phyloP scores from a whole-genome alignment of 2,329 filamentous ascomycete genomes.

The Zymoseptoria pseudotritici region DNA sequence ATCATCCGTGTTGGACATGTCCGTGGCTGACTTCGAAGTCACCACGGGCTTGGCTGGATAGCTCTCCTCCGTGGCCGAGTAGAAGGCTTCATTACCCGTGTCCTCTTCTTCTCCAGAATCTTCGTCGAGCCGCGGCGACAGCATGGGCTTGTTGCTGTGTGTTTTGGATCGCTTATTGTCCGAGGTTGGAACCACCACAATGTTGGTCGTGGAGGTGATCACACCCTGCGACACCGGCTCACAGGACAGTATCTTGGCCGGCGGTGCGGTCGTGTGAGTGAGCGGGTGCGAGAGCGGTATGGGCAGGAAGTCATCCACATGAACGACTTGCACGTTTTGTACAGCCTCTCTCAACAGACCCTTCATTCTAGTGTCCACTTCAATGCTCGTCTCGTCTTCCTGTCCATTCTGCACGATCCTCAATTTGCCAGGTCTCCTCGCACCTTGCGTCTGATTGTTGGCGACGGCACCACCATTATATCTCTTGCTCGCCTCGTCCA shows the following conservation, averaged over 20 bases:
- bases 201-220: conserved; percentile 67
- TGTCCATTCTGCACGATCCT: conserved; percentile 10
- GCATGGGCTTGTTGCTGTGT: conserved; percentile 17
- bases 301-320: conserved; percentile 74
- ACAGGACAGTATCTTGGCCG: conserved; percentile 83
- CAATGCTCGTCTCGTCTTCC: conserved; percentile 9
- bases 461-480: conserved; percentile 59
- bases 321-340: conserved; percentile 65
- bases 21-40: conserved; percentile 29
- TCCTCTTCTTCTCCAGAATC: conserved; percentile 44
- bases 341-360: conserved; percentile 62
- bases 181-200: conserved; percentile 65
- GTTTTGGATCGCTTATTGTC: conserved; percentile 43
- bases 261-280: conserved; percentile 74
- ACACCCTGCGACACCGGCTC: conserved; percentile 89
- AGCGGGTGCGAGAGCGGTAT: conserved; percentile 76
- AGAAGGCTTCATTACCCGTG: conserved; percentile 84
- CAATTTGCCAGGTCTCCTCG: conserved; percentile 18
- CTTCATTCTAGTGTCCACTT: conserved; percentile 18
- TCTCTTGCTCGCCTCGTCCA: conserved; percentile 75
- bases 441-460: conserved; percentile 12
- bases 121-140: conserved; percentile 27
- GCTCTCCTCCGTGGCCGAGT: conserved; percentile 76
- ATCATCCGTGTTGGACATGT: conserved; percentile 40
- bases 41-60: conserved; percentile 34